Percentiles rank a stretch among this genome's conserved stretches.
phyloP scores from a whole-genome alignment of 2,329 filamentous ascomycete species.

The Botrytis squamosa region DNA sequence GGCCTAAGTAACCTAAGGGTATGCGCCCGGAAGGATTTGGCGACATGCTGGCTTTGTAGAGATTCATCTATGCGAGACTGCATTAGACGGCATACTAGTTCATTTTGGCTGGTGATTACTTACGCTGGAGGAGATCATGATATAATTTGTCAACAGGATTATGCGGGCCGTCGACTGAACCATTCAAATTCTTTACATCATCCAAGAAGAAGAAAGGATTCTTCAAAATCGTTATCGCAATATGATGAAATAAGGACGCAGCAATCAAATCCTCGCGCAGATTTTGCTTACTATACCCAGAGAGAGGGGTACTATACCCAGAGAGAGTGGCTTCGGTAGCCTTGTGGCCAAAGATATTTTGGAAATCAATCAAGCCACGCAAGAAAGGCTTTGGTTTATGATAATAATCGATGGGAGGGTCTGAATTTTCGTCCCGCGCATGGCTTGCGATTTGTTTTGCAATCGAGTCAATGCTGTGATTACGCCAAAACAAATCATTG shows the following conservation, averaged over 20 bases:
- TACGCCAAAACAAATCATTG: not conserved
- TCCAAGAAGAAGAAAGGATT: slow-evolving; percentile 7
- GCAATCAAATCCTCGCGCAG: not conserved
- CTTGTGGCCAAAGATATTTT: not conserved
- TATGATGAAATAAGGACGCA: slow-evolving; percentile 6
- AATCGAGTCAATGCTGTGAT: not conserved
- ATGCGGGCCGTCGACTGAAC: not conserved
- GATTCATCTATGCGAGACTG: not conserved
- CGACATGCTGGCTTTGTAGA: not conserved
- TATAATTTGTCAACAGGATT: not conserved
- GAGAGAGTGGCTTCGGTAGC: not conserved
- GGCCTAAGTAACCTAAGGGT: not conserved
- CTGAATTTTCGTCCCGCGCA: not conserved
- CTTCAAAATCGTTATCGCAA: not conserved
- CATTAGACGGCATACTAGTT: not conserved
- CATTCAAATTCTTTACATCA: not conserved
- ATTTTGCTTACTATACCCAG: not conserved
- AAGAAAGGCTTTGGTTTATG: not conserved
- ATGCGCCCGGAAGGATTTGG: not conserved
- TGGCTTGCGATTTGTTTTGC: not conserved
- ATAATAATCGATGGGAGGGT: not conserved
- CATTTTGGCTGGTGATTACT: not conserved
- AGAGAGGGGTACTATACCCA: not conserved
- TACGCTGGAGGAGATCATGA: not conserved
- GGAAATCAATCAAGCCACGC: not conserved